Conservation (phyloP, 345 rosid genomes). For the Hirschfeldia incana region DNA sequence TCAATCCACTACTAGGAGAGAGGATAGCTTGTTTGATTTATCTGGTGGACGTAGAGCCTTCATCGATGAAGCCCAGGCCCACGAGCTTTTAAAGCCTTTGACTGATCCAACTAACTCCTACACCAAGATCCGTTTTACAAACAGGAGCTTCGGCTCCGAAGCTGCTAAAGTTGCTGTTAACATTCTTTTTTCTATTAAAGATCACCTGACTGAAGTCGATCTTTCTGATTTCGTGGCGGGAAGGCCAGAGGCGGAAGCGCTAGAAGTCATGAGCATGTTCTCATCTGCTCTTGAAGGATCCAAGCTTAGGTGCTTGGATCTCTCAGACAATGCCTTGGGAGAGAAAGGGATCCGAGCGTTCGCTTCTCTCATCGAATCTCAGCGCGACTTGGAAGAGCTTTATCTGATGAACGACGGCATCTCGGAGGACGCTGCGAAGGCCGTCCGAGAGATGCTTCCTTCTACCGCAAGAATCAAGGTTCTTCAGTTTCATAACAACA, state of each 20-base stretch:
- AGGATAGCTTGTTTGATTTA: constrained; percentile 56
- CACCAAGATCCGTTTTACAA: constrained; percentile 70
- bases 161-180: constrained; percentile 76
- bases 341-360: constrained; percentile 91
- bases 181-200: constrained; percentile 60
- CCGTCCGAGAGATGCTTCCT: constrained; percentile 76
- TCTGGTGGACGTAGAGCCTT: constrained; percentile 75
- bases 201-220: constrained; percentile 77
- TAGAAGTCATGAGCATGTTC: constrained; percentile 76
- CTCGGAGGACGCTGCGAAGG: constrained; percentile 88
- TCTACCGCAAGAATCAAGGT: constrained; percentile 67
- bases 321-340: constrained; percentile 92
- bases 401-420: constrained; percentile 87
- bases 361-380: constrained; percentile 65
- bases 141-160: constrained; percentile 77
- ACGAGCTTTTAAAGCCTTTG: constrained; percentile 61
- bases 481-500: constrained; percentile 89
- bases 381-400: constrained; percentile 73
- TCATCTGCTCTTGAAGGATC: constrained; percentile 78
- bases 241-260: constrained; percentile 79
- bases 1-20: constrained; percentile 16
- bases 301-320: constrained; percentile 61
- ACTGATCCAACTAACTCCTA: constrained; percentile 56
- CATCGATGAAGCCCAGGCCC: constrained; percentile 75
- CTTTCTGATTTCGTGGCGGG: constrained; percentile 90